Percentiles rank a stretch among this genome's conserved stretches.
Conservation (phyloP, 176 grass and related monocot genomes). For the Zea mays region Zm-B73-REFERENCE-NAM-5.0 NC_050102.1:125175501-125176000, state of each 20-base stretch:
- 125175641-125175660: constrained; percentile 68
- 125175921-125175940: too few relatives aligned
- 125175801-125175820: constrained; percentile 70
- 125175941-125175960: too few relatives aligned
- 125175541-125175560: constrained; percentile 67
- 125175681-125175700: constrained; percentile 92
- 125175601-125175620: constrained; percentile 87
- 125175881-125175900: constrained; percentile 69
- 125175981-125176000: constrained; percentile 79
- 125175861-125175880: constrained; percentile 75
- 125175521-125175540: constrained; percentile 19
- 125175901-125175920: neutral
- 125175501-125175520: constrained; percentile 43
- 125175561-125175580: constrained; percentile 90
- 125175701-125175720: constrained; percentile 79
- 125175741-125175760: constrained; percentile 90
- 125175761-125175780: constrained; percentile 88
- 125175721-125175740: constrained; percentile 85
- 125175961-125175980: constrained; percentile 27
- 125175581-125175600: constrained; percentile 60
- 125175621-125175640: constrained; percentile 81
- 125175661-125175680: constrained; percentile 88
- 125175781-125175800: constrained; percentile 85
- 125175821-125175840: constrained; percentile 91
- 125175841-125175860: constrained; percentile 84